Base-by-base conservation (phyloP, 179 eudicot species). In the Heliamphora pulchella region DNA sequence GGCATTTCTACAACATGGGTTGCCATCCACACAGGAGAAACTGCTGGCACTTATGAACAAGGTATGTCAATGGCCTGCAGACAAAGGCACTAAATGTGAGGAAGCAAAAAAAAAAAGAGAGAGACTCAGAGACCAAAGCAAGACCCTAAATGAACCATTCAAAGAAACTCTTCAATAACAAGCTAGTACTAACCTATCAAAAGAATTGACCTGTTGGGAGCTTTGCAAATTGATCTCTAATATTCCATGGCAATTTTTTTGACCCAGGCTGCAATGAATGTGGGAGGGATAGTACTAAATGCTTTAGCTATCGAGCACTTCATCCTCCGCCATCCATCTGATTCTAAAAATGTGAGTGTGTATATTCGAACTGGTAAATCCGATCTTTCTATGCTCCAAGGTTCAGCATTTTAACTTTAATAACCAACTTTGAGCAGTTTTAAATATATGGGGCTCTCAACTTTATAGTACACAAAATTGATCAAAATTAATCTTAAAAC, bases 261-360 rank as follows among this genome's bases (percentile, higher is more conserved):
- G 58, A 51, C 43, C 50, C 91, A 94, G 98, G 98, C 98, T 74
- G 91, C 91, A 8, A 77, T 93, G 46, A 91, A 93, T 79, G 91
- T 95, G 51, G 98, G 98, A 0, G 98, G 97, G 8, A 87, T 90
- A 85, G 90, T 93, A 81, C 87, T 94, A 47, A 92, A 94, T 85
- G 93, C 91, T 82, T 88, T 91, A 78, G 94, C 92, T 15, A 92
- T 92, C 54, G 96, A 91, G 85, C 93, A 91, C 84, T 91, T 89
- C 89, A 91, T 93, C 82, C 95, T 95, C 75, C 84, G 97, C 22
- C 89, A 89, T 82, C 91, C 98, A 80, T 82, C 90, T 14, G 92
- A 87, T 79, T 69, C 89, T 61, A 86, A 85, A 79, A 82, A 88
- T 67, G 98, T 93, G 85, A 90, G 97, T 84, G 47, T 58, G 53